Evolutionary conservation across 2,329 filamentous ascomycete species (phyloP).

Genomic region (Microsporum canis): DNA sequence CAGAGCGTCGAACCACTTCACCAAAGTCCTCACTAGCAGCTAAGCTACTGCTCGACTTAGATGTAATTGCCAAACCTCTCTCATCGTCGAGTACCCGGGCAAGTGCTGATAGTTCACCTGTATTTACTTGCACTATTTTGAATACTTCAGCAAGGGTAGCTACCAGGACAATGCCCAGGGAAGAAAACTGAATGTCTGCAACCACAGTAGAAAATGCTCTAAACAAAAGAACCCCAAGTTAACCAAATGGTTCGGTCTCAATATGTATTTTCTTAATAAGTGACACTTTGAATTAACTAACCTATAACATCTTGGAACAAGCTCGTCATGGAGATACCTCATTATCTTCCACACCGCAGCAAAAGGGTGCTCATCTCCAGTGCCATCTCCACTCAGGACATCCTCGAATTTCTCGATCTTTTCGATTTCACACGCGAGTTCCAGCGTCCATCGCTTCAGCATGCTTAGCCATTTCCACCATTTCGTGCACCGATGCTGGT

Average conservation of each 20-base stretch:
- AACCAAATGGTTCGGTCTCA: background rate
- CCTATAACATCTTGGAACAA: conserved; percentile 35
- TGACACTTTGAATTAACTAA: conserved; percentile 17
- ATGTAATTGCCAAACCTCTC: background rate
- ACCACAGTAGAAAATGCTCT: conserved; percentile 55
- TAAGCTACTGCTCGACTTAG: background rate
- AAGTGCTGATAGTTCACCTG: background rate
- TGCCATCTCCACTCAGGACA: conserved; percentile 4
- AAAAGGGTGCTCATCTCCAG: conserved; percentile 20
- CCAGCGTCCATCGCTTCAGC: conserved; percentile 54
- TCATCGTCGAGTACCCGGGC: background rate
- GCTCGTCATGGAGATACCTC: conserved; percentile 22
- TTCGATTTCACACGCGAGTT: conserved; percentile 40
- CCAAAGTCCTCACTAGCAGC: conserved; percentile 10
- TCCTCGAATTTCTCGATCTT: conserved; percentile 33
- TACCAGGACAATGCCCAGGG: conserved; percentile 58
- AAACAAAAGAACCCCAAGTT: background rate
- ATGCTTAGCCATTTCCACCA: conserved; percentile 72
- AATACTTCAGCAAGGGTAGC: conserved; percentile 51
- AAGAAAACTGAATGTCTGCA: conserved; percentile 61
- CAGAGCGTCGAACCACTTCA: conserved; percentile 6
- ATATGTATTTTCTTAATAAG: background rate
- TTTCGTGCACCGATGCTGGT: conserved; percentile 69
- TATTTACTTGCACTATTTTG: conserved; percentile 20
- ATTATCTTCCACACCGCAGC: conserved; percentile 12